phyloP scores from a whole-genome alignment of 805 yeast species.

The Myxozyma vanderwaltii region DNA sequence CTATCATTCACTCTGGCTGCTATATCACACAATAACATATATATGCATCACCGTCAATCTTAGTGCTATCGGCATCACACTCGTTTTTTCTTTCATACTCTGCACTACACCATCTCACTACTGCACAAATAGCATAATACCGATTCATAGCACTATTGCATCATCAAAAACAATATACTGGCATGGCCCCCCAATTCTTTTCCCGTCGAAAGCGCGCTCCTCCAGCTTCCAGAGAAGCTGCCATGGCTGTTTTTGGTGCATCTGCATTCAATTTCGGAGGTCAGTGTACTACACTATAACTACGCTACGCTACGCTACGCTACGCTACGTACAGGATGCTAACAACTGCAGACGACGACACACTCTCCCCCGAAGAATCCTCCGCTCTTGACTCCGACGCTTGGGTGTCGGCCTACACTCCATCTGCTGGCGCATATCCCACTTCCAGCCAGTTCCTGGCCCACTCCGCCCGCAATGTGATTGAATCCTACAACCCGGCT shows the following conservation, averaged over 20 bases:
- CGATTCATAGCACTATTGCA: neutral
- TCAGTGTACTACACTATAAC: neutral
- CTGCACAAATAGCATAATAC: no score
- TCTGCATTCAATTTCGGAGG: slow-evolving; percentile 21
- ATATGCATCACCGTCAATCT: no score
- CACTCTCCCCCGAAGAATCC: slow-evolving; percentile 30
- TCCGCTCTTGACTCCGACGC: slow-evolving; percentile 29
- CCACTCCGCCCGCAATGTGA: slow-evolving; percentile 21
- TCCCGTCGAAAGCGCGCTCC: slow-evolving; percentile 16
- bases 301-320: no score
- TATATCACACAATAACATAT: no score
- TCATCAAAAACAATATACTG: neutral
- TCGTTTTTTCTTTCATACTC: no score
- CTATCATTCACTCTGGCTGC: no score
- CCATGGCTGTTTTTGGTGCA: slow-evolving; percentile 24
- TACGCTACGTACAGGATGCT: neutral
- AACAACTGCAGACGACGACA: slow-evolving; percentile 21
- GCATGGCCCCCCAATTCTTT: slow-evolving; percentile 11
- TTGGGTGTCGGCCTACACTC: slow-evolving; percentile 23
- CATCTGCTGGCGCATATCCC: slow-evolving; percentile 19
- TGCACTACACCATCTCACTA: no score
- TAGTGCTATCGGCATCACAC: no score
- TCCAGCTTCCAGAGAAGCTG: slow-evolving; percentile 18
- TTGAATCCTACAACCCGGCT: slow-evolving; percentile 25
- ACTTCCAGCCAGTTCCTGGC: slow-evolving; percentile 17